These are phyloP conservation scores for Paramarasmius palmivorus DNA, from an alignment of 1,284 basidiomycete genomes.

Conservation along the genomic window DNA sequence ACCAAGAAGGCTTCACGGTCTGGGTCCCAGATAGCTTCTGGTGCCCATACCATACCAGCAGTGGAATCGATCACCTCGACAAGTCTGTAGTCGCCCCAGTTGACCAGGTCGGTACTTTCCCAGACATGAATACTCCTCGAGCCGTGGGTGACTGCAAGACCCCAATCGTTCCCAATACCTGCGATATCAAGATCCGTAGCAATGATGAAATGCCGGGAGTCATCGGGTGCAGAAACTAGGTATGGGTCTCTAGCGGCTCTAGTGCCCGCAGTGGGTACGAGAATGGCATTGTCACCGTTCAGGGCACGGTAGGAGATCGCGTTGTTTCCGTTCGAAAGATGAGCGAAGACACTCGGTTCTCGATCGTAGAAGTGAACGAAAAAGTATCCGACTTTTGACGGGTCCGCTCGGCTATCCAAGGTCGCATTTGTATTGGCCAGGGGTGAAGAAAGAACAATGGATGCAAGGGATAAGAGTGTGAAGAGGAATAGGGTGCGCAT, in stretches of 20 bases:
- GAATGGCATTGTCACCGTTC: constrained; percentile 15
- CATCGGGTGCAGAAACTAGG: constrained; percentile 14
- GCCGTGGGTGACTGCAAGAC: constrained; percentile 8
- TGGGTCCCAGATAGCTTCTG: constrained; percentile 14
- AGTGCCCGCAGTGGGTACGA: constrained; percentile 13
- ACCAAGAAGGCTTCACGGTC: constrained; percentile 6
- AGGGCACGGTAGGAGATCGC: constrained; percentile 10
- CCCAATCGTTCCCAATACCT: constrained; percentile 11
- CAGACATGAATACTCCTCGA: constrained; percentile 13
- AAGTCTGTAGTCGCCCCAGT: constrained; percentile 12
- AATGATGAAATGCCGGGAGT: constrained; percentile 16
- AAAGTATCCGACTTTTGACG: constrained; percentile 2
- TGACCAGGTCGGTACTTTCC: constrained; percentile 17
- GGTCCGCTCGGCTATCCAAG: not conserved
- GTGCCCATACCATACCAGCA: constrained; percentile 17
- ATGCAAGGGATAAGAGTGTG: not conserved
- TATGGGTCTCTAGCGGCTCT: constrained; percentile 15
- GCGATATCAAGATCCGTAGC: constrained; percentile 17
- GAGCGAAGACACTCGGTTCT: constrained; percentile 13
- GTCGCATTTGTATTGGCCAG: not conserved
- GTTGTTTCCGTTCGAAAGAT: constrained; percentile 15
- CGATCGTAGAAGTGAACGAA: constrained; percentile 10
- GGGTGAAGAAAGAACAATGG: not conserved
- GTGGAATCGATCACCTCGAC: constrained; percentile 9
- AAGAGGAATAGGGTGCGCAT: not conserved